Conservation (phyloP, 345 rosid genomes). For the Ceriops zippeliana region DNA sequence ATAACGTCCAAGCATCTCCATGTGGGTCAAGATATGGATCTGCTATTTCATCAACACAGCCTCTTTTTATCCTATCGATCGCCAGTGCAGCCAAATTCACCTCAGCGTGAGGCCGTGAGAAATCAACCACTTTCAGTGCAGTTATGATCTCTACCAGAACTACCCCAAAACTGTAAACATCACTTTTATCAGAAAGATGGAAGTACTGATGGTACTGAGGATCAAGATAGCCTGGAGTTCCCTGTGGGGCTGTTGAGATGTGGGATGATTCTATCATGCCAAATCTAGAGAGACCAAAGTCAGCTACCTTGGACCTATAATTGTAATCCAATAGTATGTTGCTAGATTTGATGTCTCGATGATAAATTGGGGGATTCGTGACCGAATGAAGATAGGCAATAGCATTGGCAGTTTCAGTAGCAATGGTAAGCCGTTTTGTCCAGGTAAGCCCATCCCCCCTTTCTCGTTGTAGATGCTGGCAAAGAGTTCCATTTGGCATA, state of each 20-base stretch:
- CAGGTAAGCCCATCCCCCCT: constrained; percentile 72
- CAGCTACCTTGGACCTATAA: constrained; percentile 87
- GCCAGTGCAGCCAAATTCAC: constrained; percentile 88
- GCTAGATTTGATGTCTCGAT: constrained; percentile 89
- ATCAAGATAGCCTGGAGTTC: constrained; percentile 81
- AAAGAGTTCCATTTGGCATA: constrained; percentile 84
- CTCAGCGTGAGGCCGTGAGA: constrained; percentile 71
- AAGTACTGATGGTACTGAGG: constrained; percentile 36
- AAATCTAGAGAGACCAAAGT: constrained; percentile 90
- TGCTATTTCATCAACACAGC: constrained; percentile 75
- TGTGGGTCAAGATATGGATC: constrained; percentile 68
- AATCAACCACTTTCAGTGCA: constrained; percentile 80
- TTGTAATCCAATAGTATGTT: constrained; percentile 76
- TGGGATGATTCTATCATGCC: constrained; percentile 76
- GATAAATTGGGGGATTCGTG: constrained; percentile 85
- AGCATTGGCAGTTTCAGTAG: constrained; percentile 85
- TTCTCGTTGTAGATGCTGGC: constrained; percentile 82
- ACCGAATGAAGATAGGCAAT: constrained; percentile 85
- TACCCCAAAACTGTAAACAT: constrained; percentile 91
- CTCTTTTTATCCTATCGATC: constrained; percentile 76
- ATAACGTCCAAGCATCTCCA: constrained; percentile 80
- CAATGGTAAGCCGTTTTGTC: constrained; percentile 75
- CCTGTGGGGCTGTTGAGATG: constrained; percentile 90
- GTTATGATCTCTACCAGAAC: constrained; percentile 93
- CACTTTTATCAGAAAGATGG: constrained; percentile 37